These are phyloP conservation scores for Trametes cinnabarina DNA, from an alignment of 768 basidiomycete genomes.

Conservation along the genomic window DNA sequence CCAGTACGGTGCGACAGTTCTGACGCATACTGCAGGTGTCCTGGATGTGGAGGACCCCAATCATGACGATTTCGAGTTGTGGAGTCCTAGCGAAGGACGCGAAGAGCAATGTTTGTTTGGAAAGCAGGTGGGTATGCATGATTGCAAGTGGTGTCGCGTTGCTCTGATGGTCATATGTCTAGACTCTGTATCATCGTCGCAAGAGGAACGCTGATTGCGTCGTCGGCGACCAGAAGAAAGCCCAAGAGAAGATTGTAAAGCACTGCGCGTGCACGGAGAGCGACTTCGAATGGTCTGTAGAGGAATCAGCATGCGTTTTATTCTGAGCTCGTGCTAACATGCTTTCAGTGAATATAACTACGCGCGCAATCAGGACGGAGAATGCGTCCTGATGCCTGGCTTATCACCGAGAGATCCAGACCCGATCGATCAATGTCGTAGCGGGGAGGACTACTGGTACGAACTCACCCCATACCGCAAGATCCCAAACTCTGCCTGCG, in stretches of 20 bases:
- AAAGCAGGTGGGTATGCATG: slow-evolving; percentile 55
- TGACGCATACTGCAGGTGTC: slow-evolving; percentile 47
- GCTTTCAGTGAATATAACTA: slow-evolving; percentile 86
- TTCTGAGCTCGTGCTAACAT: background rate
- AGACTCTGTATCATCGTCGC: slow-evolving; percentile 93
- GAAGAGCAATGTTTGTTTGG: slow-evolving; percentile 89
- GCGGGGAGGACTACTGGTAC: slow-evolving; percentile 82
- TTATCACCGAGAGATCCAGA: slow-evolving; percentile 62
- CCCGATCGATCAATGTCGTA: slow-evolving; percentile 48
- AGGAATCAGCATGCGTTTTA: background rate
- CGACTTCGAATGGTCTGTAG: slow-evolving; percentile 92
- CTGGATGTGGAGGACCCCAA: slow-evolving; percentile 68
- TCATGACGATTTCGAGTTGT: slow-evolving; percentile 93
- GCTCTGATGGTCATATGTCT: background rate
- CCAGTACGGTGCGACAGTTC: slow-evolving; percentile 6
- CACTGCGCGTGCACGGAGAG: slow-evolving; percentile 70
- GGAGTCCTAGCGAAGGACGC: slow-evolving; percentile 93
- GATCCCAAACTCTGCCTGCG: slow-evolving; percentile 86
- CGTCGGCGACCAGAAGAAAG: slow-evolving; percentile 68
- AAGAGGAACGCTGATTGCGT: slow-evolving; percentile 76
- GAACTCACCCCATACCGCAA: slow-evolving; percentile 89
- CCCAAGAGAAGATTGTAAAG: slow-evolving; percentile 48
- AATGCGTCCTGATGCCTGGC: slow-evolving; percentile 77
- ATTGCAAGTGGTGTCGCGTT: background rate
- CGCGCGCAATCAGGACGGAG: slow-evolving; percentile 59